phyloP scores from a whole-genome alignment of 805 yeast species.

The Candida stauntonica region DNA sequence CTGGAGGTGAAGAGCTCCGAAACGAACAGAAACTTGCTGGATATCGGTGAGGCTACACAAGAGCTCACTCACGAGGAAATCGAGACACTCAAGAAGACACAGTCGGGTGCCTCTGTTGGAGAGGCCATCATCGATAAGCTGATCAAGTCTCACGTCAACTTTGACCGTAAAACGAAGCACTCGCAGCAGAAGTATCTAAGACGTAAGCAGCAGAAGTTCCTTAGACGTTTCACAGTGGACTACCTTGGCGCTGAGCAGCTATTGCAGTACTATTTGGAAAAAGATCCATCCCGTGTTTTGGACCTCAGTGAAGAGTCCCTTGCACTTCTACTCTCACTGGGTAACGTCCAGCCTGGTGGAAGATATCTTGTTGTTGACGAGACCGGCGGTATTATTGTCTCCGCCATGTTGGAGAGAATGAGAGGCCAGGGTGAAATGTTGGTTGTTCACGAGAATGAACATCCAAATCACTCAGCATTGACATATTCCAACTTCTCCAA shows the following conservation, averaged over 20 bases:
- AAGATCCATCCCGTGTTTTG: constrained; percentile 58
- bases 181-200: constrained; percentile 90
- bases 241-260: constrained; percentile 67
- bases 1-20: constrained; percentile 43
- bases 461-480: constrained; percentile 72
- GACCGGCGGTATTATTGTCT: constrained; percentile 86
- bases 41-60: constrained; percentile 70
- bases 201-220: constrained; percentile 88
- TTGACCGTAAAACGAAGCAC: constrained; percentile 81
- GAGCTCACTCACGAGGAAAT: constrained; percentile 74
- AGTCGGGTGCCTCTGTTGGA: constrained; percentile 57
- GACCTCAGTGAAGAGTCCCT: constrained; percentile 84
- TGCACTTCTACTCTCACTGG: constrained; percentile 72
- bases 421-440: constrained; percentile 65
- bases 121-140: constrained; percentile 77
- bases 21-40: constrained; percentile 59
- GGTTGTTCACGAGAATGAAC: constrained; percentile 88
- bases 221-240: constrained; percentile 79
- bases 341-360: constrained; percentile 86
- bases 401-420: constrained; percentile 88
- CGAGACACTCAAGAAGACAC: constrained; percentile 71
- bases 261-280: constrained; percentile 69
- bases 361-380: constrained; percentile 85
- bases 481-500: constrained; percentile 62
- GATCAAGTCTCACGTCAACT: constrained; percentile 78